Evolutionary conservation across 345 rosid species (phyloP).

Genomic region (Garcia nutans): DNA sequence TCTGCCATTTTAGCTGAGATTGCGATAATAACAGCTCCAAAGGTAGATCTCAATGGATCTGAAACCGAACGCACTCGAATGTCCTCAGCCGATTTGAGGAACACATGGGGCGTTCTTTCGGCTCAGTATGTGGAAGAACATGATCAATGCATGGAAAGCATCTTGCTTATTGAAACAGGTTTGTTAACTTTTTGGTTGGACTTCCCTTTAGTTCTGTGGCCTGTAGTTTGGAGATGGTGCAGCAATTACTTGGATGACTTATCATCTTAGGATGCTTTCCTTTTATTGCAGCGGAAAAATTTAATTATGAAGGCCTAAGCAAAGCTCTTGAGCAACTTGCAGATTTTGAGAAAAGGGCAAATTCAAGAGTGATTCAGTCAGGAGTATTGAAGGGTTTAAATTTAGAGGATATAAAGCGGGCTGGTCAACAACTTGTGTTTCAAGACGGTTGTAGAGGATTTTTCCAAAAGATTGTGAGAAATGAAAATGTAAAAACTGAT

Average conservation of each 20-base stretch:
- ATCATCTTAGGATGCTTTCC: not conserved
- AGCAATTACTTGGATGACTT: constrained; percentile 10
- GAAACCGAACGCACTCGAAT: constrained; percentile 53
- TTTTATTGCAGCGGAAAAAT: constrained; percentile 21
- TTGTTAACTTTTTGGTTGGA: not conserved
- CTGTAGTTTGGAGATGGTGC: not conserved
- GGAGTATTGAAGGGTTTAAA: constrained; percentile 20
- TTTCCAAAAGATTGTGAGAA: constrained; percentile 14
- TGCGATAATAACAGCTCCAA: constrained; percentile 85
- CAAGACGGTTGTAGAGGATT: constrained; percentile 17
- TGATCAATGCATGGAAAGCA: constrained; percentile 81
- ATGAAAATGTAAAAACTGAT: constrained; percentile 12
- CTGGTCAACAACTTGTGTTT: constrained; percentile 15
- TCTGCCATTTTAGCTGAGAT: constrained; percentile 92
- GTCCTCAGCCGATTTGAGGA: constrained; percentile 82
- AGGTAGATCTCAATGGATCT: constrained; percentile 51
- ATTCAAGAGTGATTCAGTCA: constrained; percentile 1
- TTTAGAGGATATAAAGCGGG: constrained; percentile 11
- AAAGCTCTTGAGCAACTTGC: constrained; percentile 18
- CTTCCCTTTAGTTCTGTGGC: not conserved
- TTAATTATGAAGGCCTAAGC: constrained; percentile 10
- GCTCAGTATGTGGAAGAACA: constrained; percentile 77
- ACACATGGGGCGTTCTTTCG: constrained; percentile 72
- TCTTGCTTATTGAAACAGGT: constrained; percentile 66
- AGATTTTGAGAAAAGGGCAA: constrained; percentile 14